Conservation (phyloP, 2,329 filamentous ascomycete species). For the Magnaporthiopsis poae region DNA sequence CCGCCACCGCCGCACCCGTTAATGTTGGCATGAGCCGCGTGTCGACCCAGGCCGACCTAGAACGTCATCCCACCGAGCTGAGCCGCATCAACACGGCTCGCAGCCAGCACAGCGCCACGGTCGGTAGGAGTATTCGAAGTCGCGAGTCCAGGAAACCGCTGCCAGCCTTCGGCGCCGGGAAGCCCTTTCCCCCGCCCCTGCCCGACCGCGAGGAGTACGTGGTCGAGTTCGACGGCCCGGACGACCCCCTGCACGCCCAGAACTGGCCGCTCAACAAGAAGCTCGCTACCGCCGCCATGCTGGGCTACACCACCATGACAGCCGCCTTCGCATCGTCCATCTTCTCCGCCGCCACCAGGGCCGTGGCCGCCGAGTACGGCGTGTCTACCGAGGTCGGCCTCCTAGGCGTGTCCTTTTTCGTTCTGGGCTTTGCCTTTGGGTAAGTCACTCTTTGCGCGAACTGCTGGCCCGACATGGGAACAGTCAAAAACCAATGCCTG, state of each 20-base stretch:
- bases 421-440: constrained; percentile 63
- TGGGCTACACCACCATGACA: constrained; percentile 64
- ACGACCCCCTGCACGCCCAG: constrained; percentile 76
- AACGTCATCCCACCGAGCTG: constrained; percentile 59
- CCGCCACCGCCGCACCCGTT: constrained; percentile 17
- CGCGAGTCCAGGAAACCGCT: constrained; percentile 45
- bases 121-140: constrained; percentile 39
- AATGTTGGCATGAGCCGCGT: constrained; percentile 46
- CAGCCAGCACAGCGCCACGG: constrained; percentile 62
- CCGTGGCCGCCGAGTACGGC: constrained; percentile 47
- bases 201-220: constrained; percentile 64
- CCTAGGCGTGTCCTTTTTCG: constrained; percentile 58
- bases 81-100: constrained; percentile 61
- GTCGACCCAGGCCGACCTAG: constrained; percentile 58
- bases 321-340: constrained; percentile 66
- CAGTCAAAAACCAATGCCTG: not conserved
- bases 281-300: constrained; percentile 55
- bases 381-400: constrained; percentile 54
- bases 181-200: constrained; percentile 60
- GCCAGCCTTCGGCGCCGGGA: constrained; percentile 63
- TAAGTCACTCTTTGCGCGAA: constrained; percentile 1
- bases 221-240: constrained; percentile 72
- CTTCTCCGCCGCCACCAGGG: constrained; percentile 56
- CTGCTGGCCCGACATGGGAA: not conserved
- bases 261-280: constrained; percentile 80